These are phyloP conservation scores for Tanozyma kutaoensis DNA, from an alignment of 805 yeast genomes.

Conservation along the genomic window DNA sequence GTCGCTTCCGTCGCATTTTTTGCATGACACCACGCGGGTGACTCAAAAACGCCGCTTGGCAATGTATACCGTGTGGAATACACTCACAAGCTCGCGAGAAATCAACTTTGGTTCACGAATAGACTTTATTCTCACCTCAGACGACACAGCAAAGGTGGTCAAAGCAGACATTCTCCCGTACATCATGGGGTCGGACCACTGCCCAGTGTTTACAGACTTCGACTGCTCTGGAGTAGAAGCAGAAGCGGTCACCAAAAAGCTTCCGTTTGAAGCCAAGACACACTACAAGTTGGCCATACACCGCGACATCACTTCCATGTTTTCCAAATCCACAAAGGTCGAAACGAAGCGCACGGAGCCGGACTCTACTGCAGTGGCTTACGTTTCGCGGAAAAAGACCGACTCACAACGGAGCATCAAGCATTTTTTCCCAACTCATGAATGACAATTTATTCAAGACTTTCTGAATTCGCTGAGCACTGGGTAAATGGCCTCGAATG, in stretches of 20 bases:
- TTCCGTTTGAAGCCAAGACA: constrained; percentile 11
- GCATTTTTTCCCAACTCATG: too few relatives aligned
- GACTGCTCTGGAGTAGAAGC: constrained; percentile 3
- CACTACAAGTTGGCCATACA: constrained; percentile 10
- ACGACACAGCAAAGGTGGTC: constrained; percentile 11
- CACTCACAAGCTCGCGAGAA: constrained; percentile 60
- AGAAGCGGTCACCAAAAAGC: constrained; percentile 1
- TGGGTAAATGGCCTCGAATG: constrained; percentile 96
- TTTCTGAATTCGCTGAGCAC: constrained; percentile 97
- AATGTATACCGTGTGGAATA: constrained; percentile 90
- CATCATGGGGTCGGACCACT: constrained; percentile 84
- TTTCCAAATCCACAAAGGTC: too few relatives aligned
- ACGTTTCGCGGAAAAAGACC: too few relatives aligned
- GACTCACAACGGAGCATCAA: too few relatives aligned
- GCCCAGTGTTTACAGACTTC: constrained; percentile 76
- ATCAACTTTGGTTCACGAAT: constrained; percentile 81
- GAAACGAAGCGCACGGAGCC: too few relatives aligned
- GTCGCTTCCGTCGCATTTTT: constrained; percentile 10
- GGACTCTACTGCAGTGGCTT: too few relatives aligned
- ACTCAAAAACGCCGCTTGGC: constrained; percentile 42
- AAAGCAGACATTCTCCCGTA: constrained; percentile 52
- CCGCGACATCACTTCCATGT: constrained; percentile 20
- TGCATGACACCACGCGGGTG: constrained; percentile 48
- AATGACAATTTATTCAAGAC: too few relatives aligned
- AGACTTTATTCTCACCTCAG: constrained; percentile 54